Conservation (phyloP, 1,284 basidiomycete genomes). For the Cutaneotrichosporon daszewskae region DNA sequence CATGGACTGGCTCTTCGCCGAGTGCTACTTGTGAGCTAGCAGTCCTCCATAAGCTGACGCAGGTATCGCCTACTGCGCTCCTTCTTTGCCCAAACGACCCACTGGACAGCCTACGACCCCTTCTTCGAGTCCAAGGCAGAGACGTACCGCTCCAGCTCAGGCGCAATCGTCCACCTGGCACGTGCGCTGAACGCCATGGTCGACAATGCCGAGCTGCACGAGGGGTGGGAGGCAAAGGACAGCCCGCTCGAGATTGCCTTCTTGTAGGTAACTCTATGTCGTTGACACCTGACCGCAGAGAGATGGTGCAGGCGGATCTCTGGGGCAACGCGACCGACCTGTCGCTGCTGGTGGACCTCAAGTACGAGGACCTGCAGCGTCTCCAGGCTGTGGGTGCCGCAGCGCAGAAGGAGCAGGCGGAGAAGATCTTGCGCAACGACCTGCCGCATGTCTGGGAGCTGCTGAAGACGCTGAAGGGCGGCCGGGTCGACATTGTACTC, state of each 20-base stretch:
- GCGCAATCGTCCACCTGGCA: constrained; percentile 60
- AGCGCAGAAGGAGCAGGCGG: constrained; percentile 64
- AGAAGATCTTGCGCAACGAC: constrained; percentile 81
- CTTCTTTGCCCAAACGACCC: constrained; percentile 62
- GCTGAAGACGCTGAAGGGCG: constrained; percentile 55
- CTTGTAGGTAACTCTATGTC: constrained; percentile 25
- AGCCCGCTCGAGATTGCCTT: constrained; percentile 45
- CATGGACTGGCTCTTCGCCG: constrained; percentile 88
- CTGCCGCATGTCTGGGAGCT: constrained; percentile 70
- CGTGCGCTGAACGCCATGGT: constrained; percentile 34
- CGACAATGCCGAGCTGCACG: constrained; percentile 26
- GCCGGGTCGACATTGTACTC: constrained; percentile 77
- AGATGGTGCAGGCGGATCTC: constrained; percentile 47
- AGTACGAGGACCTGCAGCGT: constrained; percentile 66
- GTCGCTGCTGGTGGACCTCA: constrained; percentile 46
- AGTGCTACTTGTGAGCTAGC: constrained; percentile 58
- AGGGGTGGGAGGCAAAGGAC: constrained; percentile 26
- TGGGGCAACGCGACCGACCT: constrained; percentile 50
- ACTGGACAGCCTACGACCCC: constrained; percentile 79
- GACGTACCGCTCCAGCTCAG: constrained; percentile 74
- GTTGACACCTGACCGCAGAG: constrained; percentile 13
- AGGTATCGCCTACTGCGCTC: constrained; percentile 81
- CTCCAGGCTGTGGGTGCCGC: constrained; percentile 76
- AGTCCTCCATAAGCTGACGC: constrained; percentile 46
- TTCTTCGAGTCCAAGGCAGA: constrained; percentile 75